Conservation (phyloP, 768 basidiomycete genomes). For the Hygrophoropsis aurantiaca region DNA sequence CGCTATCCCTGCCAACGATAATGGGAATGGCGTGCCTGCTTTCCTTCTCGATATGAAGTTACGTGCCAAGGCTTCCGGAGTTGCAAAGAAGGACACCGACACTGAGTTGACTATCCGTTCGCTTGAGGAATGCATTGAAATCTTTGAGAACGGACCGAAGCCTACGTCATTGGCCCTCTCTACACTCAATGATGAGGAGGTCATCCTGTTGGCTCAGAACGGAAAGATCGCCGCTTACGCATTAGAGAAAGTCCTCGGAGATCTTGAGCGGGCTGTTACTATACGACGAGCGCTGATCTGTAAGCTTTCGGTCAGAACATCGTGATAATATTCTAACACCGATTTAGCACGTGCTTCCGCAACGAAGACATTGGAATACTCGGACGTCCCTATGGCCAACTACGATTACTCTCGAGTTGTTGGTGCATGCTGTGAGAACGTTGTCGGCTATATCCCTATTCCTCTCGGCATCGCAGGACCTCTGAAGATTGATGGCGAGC, state of each 20-base stretch:
- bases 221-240: constrained; percentile 96
- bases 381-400: constrained; percentile 75
- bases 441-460: constrained; percentile 94
- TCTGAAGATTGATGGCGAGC: constrained; percentile 81
- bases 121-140: constrained; percentile 73
- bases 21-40: constrained; percentile 21
- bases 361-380: constrained; percentile 82
- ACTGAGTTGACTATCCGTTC: constrained; percentile 40
- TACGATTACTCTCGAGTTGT: constrained; percentile 95
- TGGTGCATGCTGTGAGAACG: constrained; percentile 98
- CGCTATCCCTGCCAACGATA: constrained; percentile 18
- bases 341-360: constrained; percentile 74
- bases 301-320: constrained; percentile 41
- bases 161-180: constrained; percentile 56
- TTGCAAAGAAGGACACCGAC: constrained; percentile 12
- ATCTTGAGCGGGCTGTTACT: constrained; percentile 82
- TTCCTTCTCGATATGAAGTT: constrained; percentile 35
- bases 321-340: constrained; percentile 4
- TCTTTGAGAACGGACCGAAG: constrained; percentile 74
- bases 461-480: constrained; percentile 97
- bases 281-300: constrained; percentile 89
- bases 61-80: constrained; percentile 19
- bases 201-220: constrained; percentile 82
- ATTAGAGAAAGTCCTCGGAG: constrained; percentile 90
- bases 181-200: constrained; percentile 85